Evolutionary conservation across 371 early-diverging fungal genomes (phyloP), one percentile per base, ranked within the genome.

Genomic region (Mortierella sp.): DNA sequence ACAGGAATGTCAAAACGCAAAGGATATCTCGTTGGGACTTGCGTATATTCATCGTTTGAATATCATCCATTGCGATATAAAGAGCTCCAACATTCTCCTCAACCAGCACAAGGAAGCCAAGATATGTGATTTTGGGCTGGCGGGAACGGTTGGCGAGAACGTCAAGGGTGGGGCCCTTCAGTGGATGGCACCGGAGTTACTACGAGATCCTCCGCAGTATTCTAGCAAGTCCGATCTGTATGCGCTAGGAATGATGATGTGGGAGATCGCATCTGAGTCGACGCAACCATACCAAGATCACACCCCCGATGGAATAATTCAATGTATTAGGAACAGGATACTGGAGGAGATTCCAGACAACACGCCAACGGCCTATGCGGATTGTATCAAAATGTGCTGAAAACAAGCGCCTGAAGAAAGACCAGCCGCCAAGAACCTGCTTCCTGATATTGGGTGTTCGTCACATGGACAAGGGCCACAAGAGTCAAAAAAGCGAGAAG

Each of bases 371-470:
- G 15, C 37, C 1, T 62, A 47, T 54, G 37, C 37, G 17, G 23
- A 44, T 17, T 53, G 47, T 26, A 62, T 62, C 49, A 6, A 30
- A 23, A 32, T 5, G 28, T 53, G 63, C 63, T 62, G 63, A 55
- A 12, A 54, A 5, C 48, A 23, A 37, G 26, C 24, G 27, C 58
- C 58, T 49, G 49, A 19, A 26, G 49, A 58, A 21, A 47, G 58
- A 49, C 58, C 58, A 21, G 48, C 58, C 39, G 49, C 58, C 4
- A 23, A 26, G 26, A 27, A 58, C 2, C 24, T 49, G 9, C 28
- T 58, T 19, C 58, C 73, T 52, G 80, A 70, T 53, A 82, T 78
- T 5, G 78, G 80, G 42, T 84, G 82, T 11, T 81, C 86, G 47
- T 78, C 86, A 6, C 80, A 85, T 15, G 91, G 85, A 34, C 34